These are phyloP conservation scores for Pseudofabraea citricarpa DNA, from an alignment of 2,329 filamentous ascomycete genomes.

Conservation along the genomic window DNA sequence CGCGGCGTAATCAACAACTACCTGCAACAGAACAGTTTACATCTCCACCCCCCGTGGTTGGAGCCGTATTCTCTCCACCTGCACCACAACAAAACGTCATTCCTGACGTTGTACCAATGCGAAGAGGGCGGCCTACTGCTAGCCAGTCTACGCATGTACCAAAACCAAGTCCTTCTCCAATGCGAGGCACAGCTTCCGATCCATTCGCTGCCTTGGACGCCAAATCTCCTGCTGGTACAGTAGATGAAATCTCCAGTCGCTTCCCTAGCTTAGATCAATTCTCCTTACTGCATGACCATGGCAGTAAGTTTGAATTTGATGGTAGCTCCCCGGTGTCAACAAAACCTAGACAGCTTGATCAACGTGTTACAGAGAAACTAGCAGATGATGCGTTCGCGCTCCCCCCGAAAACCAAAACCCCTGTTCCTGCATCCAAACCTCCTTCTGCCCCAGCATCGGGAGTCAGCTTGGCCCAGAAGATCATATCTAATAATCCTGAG, in stretches of 20 bases:
- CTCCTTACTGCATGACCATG: constrained; percentile 79
- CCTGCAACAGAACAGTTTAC: constrained; percentile 45
- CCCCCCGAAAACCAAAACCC: constrained; percentile 9
- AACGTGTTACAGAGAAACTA: constrained; percentile 68
- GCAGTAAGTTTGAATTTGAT: constrained; percentile 80
- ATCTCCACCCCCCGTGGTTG: constrained; percentile 59
- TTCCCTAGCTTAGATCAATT: constrained; percentile 95
- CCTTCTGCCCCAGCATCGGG: constrained; percentile 27
- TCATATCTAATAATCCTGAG: constrained; percentile 59
- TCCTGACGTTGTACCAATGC: constrained; percentile 91
- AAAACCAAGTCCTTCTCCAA: constrained; percentile 64
- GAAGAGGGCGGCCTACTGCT: constrained; percentile 70
- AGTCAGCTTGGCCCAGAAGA: constrained; percentile 57
- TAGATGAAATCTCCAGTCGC: constrained; percentile 76
- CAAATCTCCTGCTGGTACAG: constrained; percentile 46
- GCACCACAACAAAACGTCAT: constrained; percentile 66
- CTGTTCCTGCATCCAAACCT: constrained; percentile 6
- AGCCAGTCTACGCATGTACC: constrained; percentile 38
- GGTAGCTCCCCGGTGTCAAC: constrained; percentile 38
- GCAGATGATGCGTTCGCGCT: constrained; percentile 77
- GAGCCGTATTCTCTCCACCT: constrained; percentile 76
- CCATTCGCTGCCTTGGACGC: constrained; percentile 89
- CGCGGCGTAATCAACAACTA: constrained; percentile 52
- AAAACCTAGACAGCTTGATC: constrained; percentile 48
- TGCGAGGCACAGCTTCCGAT: constrained; percentile 66